Conservation (phyloP, 768 basidiomycete genomes). For the Naganishia vaughanmartiniae region DNA sequence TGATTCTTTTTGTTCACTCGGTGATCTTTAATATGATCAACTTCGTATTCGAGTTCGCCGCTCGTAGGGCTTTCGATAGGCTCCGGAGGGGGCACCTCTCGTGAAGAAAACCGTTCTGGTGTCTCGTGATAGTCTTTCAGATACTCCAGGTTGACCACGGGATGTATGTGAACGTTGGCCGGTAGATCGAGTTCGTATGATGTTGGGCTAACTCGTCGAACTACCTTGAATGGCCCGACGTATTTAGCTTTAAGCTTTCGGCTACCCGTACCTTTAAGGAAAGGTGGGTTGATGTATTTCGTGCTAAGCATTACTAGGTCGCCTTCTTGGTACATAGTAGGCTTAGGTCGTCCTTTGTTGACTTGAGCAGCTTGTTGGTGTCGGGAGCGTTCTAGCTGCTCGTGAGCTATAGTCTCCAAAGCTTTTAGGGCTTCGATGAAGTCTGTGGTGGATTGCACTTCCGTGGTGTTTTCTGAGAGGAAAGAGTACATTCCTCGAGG, state of each 20-base stretch:
- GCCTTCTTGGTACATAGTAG: background rate
- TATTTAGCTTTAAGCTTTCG: slow-evolving; percentile 9
- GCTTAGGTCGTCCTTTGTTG: background rate
- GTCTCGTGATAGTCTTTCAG: slow-evolving; percentile 3
- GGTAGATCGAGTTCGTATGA: slow-evolving; percentile 3
- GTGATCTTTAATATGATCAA: slow-evolving; percentile 1
- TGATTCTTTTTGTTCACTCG: background rate
- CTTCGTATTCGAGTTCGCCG: slow-evolving; percentile 1
- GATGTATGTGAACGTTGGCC: background rate
- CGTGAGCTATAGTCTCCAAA: background rate
- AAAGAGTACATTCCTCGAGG: background rate
- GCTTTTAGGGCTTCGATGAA: slow-evolving; percentile 4
- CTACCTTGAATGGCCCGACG: background rate
- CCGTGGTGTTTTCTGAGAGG: background rate
- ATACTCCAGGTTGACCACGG: slow-evolving; percentile 18
- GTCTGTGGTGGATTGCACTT: slow-evolving; percentile 4
- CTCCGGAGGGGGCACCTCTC: background rate
- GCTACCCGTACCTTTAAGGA: background rate
- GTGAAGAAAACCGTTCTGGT: background rate
- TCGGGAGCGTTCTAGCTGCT: background rate
- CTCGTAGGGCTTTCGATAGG: background rate
- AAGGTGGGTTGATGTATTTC: slow-evolving; percentile 11
- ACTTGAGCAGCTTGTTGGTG: background rate
- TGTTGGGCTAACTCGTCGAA: background rate
- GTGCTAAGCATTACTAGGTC: slow-evolving; percentile 1